Evolutionary conservation across 164 flowering plant genomes (phyloP), one percentile per base, ranked within the genome.

Genomic region (Magnolia officinalis): DNA sequence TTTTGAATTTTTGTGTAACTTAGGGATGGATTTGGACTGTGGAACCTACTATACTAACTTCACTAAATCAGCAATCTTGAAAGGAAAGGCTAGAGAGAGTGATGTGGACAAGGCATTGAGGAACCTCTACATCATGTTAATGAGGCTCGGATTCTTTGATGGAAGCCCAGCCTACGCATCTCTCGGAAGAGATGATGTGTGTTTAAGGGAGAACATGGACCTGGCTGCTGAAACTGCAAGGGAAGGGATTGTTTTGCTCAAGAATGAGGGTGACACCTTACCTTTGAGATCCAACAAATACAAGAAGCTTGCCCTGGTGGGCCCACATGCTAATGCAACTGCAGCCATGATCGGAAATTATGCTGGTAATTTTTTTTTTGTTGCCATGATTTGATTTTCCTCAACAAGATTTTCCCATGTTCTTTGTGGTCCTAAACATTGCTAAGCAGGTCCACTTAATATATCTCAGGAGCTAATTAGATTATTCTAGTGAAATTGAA

Each of bases 11-110:
- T 58, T 26, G 29, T 26, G 1, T 26, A 26, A 26, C 18, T 63
- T 23, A 87, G 92, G 94, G 6, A 73, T 91, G 83, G 94, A 91
- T 78, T 83, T 91, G 84, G 88, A 91, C 49, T 91, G 96, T 76
- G 96, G 96, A 75, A 87, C 90, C 0, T 91, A 82, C 74, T 68
- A 88, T 49, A 87, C 90, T 2, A 63, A 86, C 50, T 79, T 84
- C 76, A 87, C 92, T 0, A 86, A 86, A 59, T 66, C 51, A 49
- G 94, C 96, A 0, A 63, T 90, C 10, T 69, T 68, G 8, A 8
- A n/a, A 4, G 90, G 92, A 0, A 78, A 82, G 70, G 50, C 90
- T 2, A 81, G 8, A 0, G 89, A 84, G 80, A 81, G 37, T 2
- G 91, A 91, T 69, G 85, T 91, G 1, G 78, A 90, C 74, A 49